These are phyloP conservation scores for Lyophyllum shimeji DNA, from an alignment of 768 basidiomycete species.

Conservation along the genomic window DNA sequence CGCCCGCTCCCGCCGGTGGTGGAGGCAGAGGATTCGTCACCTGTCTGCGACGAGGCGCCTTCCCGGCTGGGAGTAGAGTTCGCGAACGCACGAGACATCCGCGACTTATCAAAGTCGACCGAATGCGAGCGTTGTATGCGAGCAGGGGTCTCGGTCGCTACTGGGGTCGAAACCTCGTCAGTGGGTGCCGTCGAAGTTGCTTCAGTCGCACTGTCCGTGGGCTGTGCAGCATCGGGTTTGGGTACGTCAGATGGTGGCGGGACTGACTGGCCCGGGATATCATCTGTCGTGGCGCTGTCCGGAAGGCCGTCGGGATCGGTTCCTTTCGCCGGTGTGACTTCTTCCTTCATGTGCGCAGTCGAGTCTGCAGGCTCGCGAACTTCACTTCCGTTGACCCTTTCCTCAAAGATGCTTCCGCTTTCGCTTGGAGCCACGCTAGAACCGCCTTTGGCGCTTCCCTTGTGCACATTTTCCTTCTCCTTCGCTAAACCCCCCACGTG, in stretches of 20 bases:
- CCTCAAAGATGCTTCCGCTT: slow-evolving; percentile 22
- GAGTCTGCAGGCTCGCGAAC: slow-evolving; percentile 42
- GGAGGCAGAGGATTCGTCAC: slow-evolving; percentile 73
- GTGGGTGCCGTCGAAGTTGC: background rate
- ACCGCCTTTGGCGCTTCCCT: slow-evolving; percentile 11
- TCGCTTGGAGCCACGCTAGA: slow-evolving; percentile 19
- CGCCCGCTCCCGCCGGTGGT: slow-evolving; percentile 42
- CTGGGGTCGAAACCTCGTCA: slow-evolving; percentile 19
- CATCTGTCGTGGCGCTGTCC: slow-evolving; percentile 3
- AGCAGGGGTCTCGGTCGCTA: slow-evolving; percentile 19
- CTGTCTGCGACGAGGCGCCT: slow-evolving; percentile 58
- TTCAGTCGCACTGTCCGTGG: slow-evolving; percentile 3
- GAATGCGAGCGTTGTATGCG: slow-evolving; percentile 80
- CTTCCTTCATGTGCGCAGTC: slow-evolving; percentile 27
- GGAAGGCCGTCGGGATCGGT: slow-evolving; percentile 1
- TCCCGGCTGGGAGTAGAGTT: slow-evolving; percentile 49
- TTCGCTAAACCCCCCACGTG: slow-evolving; percentile 46
- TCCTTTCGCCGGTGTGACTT: slow-evolving; percentile 20
- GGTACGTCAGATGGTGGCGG: slow-evolving; percentile 7
- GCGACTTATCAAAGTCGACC: slow-evolving; percentile 69
- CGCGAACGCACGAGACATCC: slow-evolving; percentile 59
- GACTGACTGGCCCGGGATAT: slow-evolving; percentile 8
- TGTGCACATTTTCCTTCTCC: slow-evolving; percentile 30
- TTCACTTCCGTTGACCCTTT: slow-evolving; percentile 33
- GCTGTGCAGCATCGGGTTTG: slow-evolving; percentile 3